Conservation (phyloP, 306 rosid genomes). For the Arachis hypogaea region DNA sequence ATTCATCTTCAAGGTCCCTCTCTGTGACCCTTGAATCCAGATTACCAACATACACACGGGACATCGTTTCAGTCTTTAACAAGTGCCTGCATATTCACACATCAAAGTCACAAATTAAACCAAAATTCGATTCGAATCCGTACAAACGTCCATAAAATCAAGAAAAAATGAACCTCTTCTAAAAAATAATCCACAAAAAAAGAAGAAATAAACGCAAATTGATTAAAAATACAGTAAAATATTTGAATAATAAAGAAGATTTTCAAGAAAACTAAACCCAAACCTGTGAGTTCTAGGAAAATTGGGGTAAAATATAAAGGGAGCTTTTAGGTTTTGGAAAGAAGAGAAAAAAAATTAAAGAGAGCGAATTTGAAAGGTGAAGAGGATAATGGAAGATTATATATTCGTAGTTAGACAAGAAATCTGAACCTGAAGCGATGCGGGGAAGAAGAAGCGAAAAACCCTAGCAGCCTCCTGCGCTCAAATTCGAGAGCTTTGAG, state of each 20-base stretch:
- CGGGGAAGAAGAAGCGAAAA: slow-evolving; percentile 23
- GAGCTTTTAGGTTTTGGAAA: not conserved
- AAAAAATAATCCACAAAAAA: not conserved
- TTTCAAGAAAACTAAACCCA: not conserved
- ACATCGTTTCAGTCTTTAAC: slow-evolving; percentile 52
- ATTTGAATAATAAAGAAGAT: not conserved
- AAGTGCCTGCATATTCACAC: slow-evolving; percentile 42
- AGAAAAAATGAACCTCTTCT: not conserved
- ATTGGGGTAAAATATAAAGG: not conserved
- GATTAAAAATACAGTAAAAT: not conserved
- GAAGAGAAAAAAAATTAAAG: not conserved
- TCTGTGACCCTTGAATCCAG: slow-evolving; percentile 88
- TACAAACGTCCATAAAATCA: not conserved
- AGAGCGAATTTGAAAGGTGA: not conserved
- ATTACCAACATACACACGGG: slow-evolving; percentile 97
- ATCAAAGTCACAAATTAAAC: not conserved
- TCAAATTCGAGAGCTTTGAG: too few relatives aligned
- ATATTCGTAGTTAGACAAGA: slow-evolving; percentile 2
- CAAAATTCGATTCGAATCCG: not conserved
- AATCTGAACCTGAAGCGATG: slow-evolving; percentile 41
- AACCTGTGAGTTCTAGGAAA: not conserved
- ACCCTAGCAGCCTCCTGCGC: slow-evolving; percentile 35
- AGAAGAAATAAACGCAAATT: not conserved
- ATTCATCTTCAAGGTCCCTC: slow-evolving; percentile 96
- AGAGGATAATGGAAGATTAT: not conserved